phyloP scores from a whole-genome alignment of 148 eudicot species.

The Fagopyrum tataricum region DNA sequence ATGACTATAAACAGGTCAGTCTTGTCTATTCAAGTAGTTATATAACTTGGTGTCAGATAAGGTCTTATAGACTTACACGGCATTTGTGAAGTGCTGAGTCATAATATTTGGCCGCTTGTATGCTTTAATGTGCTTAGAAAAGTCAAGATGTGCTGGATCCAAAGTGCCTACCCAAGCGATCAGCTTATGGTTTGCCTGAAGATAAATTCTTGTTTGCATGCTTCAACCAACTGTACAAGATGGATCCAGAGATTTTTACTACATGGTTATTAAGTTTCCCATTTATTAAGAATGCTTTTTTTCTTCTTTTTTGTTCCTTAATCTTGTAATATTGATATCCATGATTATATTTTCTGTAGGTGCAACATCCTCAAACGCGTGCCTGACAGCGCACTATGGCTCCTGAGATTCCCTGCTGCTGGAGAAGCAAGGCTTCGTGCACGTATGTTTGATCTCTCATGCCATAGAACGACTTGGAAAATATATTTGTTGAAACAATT shows the following conservation, averaged over 20 bases:
- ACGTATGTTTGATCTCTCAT: slow-evolving; percentile 40
- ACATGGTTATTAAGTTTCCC: slow-evolving; percentile 36
- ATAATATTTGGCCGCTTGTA: slow-evolving; percentile 2
- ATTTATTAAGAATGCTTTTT: background rate
- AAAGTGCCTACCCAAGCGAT: slow-evolving; percentile 58
- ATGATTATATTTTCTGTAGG: slow-evolving; percentile 34
- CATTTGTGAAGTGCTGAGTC: background rate
- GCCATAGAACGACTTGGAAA: too few relatives aligned
- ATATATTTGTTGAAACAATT: background rate
- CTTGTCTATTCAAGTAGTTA: background rate
- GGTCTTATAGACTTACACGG: background rate
- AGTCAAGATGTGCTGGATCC: slow-evolving; percentile 78
- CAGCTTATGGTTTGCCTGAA: slow-evolving; percentile 89
- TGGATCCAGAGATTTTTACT: slow-evolving; percentile 84
- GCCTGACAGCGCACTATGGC: slow-evolving; percentile 95
- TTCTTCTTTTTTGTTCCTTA: background rate
- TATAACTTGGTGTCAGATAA: background rate
- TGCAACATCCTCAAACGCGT: slow-evolving; percentile 93
- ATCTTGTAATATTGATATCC: slow-evolving; percentile 4
- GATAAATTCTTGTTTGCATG: slow-evolving; percentile 91
- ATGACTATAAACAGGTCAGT: slow-evolving; percentile 88
- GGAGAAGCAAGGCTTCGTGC: slow-evolving; percentile 85
- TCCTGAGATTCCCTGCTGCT: slow-evolving; percentile 88
- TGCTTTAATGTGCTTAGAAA: slow-evolving; percentile 35
- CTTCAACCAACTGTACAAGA: slow-evolving; percentile 92